Conservation (phyloP, 352 stramenopile species). For the Phytophthora capsici region DNA sequence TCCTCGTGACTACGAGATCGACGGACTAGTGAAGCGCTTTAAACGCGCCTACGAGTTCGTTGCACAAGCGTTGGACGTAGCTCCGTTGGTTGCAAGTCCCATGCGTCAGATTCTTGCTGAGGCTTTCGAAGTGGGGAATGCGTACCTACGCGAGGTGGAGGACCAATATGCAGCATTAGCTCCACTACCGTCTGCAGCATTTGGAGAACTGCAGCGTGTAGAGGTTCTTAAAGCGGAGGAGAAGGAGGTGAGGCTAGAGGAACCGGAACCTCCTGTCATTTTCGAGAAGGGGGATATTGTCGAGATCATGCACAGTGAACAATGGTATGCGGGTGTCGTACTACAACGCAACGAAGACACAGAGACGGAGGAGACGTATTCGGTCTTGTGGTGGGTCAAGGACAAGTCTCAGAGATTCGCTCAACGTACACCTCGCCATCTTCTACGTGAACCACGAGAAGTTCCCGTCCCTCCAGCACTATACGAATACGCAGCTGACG, state of each 20-base stretch:
- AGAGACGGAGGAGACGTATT: slow-evolving; percentile 59
- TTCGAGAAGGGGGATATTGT: slow-evolving; percentile 73
- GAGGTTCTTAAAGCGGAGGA: slow-evolving; percentile 10
- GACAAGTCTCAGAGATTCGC: slow-evolving; percentile 81
- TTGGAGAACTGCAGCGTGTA: slow-evolving; percentile 11
- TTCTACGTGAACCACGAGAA: slow-evolving; percentile 55
- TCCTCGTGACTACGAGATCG: slow-evolving; percentile 82
- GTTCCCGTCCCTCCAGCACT: slow-evolving; percentile 40
- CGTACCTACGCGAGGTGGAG: slow-evolving; percentile 56
- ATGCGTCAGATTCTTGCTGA: slow-evolving; percentile 81
- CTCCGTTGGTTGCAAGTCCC: slow-evolving; percentile 57
- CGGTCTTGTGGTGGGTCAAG: slow-evolving; percentile 82
- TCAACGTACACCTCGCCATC: slow-evolving; percentile 51
- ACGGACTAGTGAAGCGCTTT: slow-evolving; percentile 80
- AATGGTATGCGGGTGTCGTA: slow-evolving; percentile 76
- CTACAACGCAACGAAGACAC: slow-evolving; percentile 61
- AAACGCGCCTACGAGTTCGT: slow-evolving; percentile 74
- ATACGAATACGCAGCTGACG: slow-evolving; percentile 64
- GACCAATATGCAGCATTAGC: slow-evolving; percentile 65
- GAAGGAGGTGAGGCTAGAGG: slow-evolving; percentile 1
- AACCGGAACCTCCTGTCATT: slow-evolving; percentile 13
- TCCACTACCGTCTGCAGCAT: slow-evolving; percentile 20
- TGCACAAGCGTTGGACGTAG: slow-evolving; percentile 51
- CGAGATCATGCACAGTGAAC: slow-evolving; percentile 54
- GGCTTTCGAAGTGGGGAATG: slow-evolving; percentile 63